Evolutionary conservation across 352 stramenopile species (phyloP), one percentile per base, ranked within the genome.

Genomic region (Pythium brachiatum): DNA sequence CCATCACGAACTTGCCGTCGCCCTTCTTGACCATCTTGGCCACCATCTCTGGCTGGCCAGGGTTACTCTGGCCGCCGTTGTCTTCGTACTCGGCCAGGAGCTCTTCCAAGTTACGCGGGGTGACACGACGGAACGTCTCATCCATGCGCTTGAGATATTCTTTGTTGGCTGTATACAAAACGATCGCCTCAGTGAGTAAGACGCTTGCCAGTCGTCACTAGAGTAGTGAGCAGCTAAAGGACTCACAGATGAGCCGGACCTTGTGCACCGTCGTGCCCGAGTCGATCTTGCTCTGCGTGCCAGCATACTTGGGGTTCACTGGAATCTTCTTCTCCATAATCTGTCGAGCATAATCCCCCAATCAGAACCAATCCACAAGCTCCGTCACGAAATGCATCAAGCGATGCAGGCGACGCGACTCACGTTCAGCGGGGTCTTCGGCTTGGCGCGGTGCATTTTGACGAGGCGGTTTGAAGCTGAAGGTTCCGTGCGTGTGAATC

Each of bases 81-180:
- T 88, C 79, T 62, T 92, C 81, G 53, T 94, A 91, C 57, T 92
- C 83, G 38, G 47, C 41, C 34, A 94, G 88, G n/a, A 94, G 73
- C 46, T 91, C 83, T 7, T 81, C 77, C 0, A 94, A 72, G 36
- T 81, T 88, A n/a, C 73, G 62, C 34, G 72, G 79, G 2, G 77
- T 88, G 13, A 94, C 79, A 13, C 85, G 83, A 46, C 73, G 77
- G 63, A 94, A 94, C 9, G 76, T 87, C 65, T 94, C 85, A 36
- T 94, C 83, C n/a, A 81, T 73, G 1, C 83, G 79, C 71, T 90
- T 90, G 13, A 94, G 62, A 36, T 90, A 92, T 66, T 94, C 83
- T 31, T 89, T 91, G 53, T 76, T 75, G 25, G 85, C 82, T 90
- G 63, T 18, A 47, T 16, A 47, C n/a, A 7, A 21, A 29, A n/a